Percentiles rank a stretch among this genome's conserved stretches.
phyloP scores from a whole-genome alignment of 805 yeast species.

The Ogataea parapolymorpha region DNA sequence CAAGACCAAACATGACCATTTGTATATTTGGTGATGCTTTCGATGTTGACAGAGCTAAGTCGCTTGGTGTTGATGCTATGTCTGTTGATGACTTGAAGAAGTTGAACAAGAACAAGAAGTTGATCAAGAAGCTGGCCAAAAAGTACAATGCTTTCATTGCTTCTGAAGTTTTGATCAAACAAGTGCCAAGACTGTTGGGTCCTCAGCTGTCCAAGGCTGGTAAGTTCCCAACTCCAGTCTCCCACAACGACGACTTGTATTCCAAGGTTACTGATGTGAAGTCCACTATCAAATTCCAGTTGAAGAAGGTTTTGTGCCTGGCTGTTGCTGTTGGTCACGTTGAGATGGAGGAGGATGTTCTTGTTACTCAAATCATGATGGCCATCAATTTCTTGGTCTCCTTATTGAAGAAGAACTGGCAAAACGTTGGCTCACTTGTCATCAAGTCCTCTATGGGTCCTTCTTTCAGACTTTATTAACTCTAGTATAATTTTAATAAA shows the following conservation, averaged over 20 bases:
- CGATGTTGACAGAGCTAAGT: conserved; percentile 99
- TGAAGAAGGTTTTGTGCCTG: conserved; percentile 98
- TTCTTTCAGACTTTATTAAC: conserved; percentile 97
- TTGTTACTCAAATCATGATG: conserved; percentile 98
- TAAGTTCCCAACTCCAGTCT: conserved; percentile 99
- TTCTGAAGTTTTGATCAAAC: conserved; percentile 98
- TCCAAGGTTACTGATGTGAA: conserved; percentile 94
- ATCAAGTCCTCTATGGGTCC: conserved; percentile 99
- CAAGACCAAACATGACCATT: conserved; percentile 99
- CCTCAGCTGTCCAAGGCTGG: conserved; percentile 99
- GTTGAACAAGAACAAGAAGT: conserved; percentile 99
- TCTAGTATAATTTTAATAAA: conserved; percentile 11
- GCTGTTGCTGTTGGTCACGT: conserved; percentile 99
- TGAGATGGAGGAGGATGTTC: conserved; percentile 96
- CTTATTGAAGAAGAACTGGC: conserved; percentile 99
- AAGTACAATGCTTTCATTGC: conserved; percentile 99
- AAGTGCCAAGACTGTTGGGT: conserved; percentile 99
- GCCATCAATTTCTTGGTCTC: conserved; percentile 99
- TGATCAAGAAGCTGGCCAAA: conserved; percentile 99
- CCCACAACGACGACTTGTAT: conserved; percentile 98
- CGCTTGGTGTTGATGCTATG: conserved; percentile 99
- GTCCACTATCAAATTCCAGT: conserved; percentile 99
- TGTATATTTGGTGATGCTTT: conserved; percentile 99
- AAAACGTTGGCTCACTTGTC: conserved; percentile 98
- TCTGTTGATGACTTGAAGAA: conserved; percentile 99